Base-by-base conservation (phyloP, 2,329 filamentous ascomycete genomes). In the Lachnellula hyalina region DNA sequence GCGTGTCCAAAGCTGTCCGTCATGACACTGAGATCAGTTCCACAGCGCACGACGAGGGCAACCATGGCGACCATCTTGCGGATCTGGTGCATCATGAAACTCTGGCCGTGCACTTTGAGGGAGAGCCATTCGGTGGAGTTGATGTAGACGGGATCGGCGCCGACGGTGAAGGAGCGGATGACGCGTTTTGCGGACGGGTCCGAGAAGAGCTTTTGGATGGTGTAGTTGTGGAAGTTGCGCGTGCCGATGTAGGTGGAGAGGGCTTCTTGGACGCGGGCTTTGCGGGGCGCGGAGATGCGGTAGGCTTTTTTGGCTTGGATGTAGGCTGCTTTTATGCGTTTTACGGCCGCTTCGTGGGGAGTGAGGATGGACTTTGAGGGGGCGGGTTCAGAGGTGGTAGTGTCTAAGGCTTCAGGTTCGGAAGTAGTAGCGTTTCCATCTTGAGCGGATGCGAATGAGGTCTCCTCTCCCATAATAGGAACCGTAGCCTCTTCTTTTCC, bases 41-140 rank as follows among this genome's bases (percentile, higher is more conserved):
- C 94, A 70, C 89, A 95, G 38, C 94, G 86, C 6, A 95, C 87
- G 5, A 93, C 77, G 57, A 99, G 78, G 35, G 90, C 84, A 8
- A 85, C 90, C 87, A 99, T 91, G 54, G 89, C 90, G 15, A 99
- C 90, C 94, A 99, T 97, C 74, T 97, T 99, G 67, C 94, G 87
- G 72, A 99, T 99, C 75, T 99, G 94, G 73, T 99, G 94, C 94
- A 99, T 99, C 94, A 99, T 99, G 79, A 99, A 99, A 68, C 87
- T 93, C 73, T 99, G 94, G 0, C 94, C 94, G 72, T 99, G 94
- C 23, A 99, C 92, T 70, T 96, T 96, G 62, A 97, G 78, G 44
- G 88, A 94, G 4, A 99, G 78, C 94, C 94, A 99, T 75, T 99
- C 89, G 1, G 91, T 96, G 68, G 93, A 85, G 70, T 90, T 84